phyloP scores from a whole-genome alignment of 2,329 filamentous ascomycete genomes.

The Trichophyton benhamiae region DNA sequence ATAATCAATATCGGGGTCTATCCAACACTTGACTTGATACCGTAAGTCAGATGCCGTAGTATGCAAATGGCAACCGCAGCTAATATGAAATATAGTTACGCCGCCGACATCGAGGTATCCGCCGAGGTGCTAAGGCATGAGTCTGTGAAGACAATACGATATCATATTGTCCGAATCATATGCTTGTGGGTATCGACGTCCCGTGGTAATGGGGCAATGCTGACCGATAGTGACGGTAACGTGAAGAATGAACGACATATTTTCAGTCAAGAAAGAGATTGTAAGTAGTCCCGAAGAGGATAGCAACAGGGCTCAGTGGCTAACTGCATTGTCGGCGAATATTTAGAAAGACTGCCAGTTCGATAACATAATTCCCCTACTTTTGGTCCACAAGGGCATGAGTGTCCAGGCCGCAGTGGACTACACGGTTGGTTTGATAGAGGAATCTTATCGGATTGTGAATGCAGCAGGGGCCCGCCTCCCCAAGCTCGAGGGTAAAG shows the following conservation, averaged over 20 bases:
- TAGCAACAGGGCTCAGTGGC: background rate
- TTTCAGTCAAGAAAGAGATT: constrained; percentile 10
- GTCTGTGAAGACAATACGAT: constrained; percentile 7
- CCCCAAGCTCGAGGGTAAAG: constrained; percentile 8
- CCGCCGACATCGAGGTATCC: constrained; percentile 3
- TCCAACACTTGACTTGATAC: constrained; percentile 9
- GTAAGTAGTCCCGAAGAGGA: constrained; percentile 2
- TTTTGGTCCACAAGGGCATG: constrained; percentile 8
- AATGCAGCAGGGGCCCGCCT: constrained; percentile 4
- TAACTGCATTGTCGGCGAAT: background rate
- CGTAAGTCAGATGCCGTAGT: background rate
- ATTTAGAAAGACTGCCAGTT: constrained; percentile 10
- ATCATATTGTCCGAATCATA: constrained; percentile 9
- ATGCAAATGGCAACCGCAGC: background rate
- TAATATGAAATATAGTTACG: constrained; percentile 2
- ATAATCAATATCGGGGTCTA: constrained; percentile 11
- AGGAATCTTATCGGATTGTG: constrained; percentile 8
- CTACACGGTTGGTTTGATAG: constrained; percentile 7
- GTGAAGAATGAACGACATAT: constrained; percentile 8
- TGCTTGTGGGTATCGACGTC: constrained; percentile 3
- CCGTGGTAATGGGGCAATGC: background rate
- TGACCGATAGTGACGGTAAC: background rate
- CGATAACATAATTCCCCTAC: constrained; percentile 9
- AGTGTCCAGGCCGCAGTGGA: constrained; percentile 6
- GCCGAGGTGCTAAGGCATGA: constrained; percentile 5